phyloP scores from a whole-genome alignment of 768 basidiomycete genomes.

The Boletus pseudopeckii region DNA sequence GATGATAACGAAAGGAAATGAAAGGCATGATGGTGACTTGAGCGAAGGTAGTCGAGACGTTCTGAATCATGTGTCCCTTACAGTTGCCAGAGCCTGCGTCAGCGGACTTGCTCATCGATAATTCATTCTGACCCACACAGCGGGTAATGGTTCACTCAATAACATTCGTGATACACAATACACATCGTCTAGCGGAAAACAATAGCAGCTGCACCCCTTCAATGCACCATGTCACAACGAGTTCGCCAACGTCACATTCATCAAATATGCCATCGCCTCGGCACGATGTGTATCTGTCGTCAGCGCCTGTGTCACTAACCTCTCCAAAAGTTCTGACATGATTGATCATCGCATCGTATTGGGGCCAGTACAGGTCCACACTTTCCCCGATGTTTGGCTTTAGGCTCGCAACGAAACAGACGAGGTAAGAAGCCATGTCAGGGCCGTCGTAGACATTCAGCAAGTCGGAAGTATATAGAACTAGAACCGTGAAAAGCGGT shows the following conservation, averaged over 20 bases:
- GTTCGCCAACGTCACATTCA: background rate
- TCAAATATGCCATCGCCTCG: slow-evolving; percentile 37
- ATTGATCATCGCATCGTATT: slow-evolving; percentile 32
- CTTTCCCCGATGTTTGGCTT: slow-evolving; percentile 38
- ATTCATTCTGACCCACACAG: too few species aligned
- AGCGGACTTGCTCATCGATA: too few species aligned
- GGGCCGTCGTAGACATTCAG: slow-evolving; percentile 38
- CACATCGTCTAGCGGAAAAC: too few species aligned
- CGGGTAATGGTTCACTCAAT: too few species aligned
- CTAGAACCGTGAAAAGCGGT: slow-evolving; percentile 16
- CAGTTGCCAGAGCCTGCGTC: too few species aligned
- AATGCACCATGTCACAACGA: background rate
- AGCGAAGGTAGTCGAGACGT: too few species aligned
- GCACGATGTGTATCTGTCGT: slow-evolving; percentile 43
- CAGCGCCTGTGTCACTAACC: slow-evolving; percentile 30
- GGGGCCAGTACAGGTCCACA: slow-evolving; percentile 40
- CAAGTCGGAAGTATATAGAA: slow-evolving; percentile 42
- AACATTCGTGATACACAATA: too few species aligned
- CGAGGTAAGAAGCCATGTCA: slow-evolving; percentile 40
- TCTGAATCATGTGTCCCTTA: too few species aligned
- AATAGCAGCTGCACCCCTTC: too few species aligned
- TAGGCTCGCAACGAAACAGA: slow-evolving; percentile 20
- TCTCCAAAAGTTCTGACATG: slow-evolving; percentile 41
- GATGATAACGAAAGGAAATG: too few species aligned
- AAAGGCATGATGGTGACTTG: too few species aligned